These are phyloP conservation scores for Ustulina deusta DNA, from an alignment of 2,329 filamentous ascomycete species.

Conservation along the genomic window DNA sequence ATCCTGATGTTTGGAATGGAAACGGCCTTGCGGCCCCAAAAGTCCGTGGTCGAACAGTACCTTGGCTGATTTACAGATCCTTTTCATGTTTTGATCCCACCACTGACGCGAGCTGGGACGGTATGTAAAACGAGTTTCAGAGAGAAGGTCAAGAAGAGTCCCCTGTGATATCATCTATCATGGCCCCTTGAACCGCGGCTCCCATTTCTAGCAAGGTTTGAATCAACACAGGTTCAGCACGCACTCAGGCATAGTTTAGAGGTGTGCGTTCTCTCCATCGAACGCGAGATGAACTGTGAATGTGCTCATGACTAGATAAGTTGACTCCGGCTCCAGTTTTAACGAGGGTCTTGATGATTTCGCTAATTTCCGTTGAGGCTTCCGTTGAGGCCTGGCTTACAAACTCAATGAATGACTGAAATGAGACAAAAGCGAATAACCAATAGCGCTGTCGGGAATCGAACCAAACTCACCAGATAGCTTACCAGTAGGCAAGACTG, in stretches of 20 bases:
- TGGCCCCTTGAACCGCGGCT: no score
- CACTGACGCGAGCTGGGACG: background rate
- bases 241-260: background rate
- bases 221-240: background rate
- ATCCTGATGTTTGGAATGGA: background rate
- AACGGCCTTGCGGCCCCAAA: background rate
- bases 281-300: background rate
- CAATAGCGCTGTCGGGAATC: no score
- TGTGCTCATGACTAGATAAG: background rate
- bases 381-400: background rate
- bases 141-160: background rate
- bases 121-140: background rate
- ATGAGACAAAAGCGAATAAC: no score
- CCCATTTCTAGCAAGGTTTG: slow-evolving; percentile 8
- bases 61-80: background rate
- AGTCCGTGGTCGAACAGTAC: slow-evolving; percentile 11
- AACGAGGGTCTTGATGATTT: background rate
- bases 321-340: background rate
- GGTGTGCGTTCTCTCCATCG: background rate
- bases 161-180: no score
- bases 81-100: background rate
- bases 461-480: no score
- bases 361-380: background rate
- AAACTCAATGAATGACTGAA: background rate
- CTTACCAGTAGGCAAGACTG: background rate